Conservation (phyloP, 108 stramenopile species). For the Skeletonema marinoi region DNA sequence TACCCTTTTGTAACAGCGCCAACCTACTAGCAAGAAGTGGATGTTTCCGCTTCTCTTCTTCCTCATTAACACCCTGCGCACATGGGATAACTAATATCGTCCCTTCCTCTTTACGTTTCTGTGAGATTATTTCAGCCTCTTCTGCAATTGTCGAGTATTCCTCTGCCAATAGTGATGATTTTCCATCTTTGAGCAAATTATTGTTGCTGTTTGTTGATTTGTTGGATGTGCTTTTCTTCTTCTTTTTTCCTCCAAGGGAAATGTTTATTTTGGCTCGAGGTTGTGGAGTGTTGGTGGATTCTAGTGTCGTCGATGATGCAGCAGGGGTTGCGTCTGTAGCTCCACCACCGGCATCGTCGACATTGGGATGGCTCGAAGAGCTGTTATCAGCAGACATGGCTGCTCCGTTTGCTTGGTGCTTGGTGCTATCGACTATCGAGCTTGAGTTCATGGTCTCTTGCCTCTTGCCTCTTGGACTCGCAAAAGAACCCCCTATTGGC, state of each 20-base stretch:
- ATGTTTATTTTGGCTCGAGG: constrained; percentile 32
- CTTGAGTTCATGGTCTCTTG: too few relatives aligned
- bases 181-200: not conserved
- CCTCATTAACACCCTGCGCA: constrained; percentile 14
- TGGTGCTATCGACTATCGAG: too few relatives aligned
- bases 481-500: too few relatives aligned
- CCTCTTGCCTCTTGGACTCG: too few relatives aligned
- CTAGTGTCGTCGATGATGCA: not conserved
- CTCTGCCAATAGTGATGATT: constrained; percentile 18
- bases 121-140: constrained; percentile 37
- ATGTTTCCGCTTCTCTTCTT: constrained; percentile 12
- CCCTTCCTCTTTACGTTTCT: constrained; percentile 38
- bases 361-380: not conserved
- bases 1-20: not conserved
- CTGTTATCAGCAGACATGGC: not conserved
- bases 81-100: constrained; percentile 48
- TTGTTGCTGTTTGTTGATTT: constrained; percentile 1
- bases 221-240: constrained; percentile 1
- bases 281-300: not conserved
- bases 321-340: not conserved
- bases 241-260: constrained; percentile 21
- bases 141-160: constrained; percentile 48
- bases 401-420: too few relatives aligned
- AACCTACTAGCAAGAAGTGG: constrained; percentile 10
- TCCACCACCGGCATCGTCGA: not conserved